Percentiles rank a stretch among this genome's conserved stretches.
Evolutionary conservation across 78 protist species (phyloP).

Genomic region (Dictyostelium purpureum): DNA sequence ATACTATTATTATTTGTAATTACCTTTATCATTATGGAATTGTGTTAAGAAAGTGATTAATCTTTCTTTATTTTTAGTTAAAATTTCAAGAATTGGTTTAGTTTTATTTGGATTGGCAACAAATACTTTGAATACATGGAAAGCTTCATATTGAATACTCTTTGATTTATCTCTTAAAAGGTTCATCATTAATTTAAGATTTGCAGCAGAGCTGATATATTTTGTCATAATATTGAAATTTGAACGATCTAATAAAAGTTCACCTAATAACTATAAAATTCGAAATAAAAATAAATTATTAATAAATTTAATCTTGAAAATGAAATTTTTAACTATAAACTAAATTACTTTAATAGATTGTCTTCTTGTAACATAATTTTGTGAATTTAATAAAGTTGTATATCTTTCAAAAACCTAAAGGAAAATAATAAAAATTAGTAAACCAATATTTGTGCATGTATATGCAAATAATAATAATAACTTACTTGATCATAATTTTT

Average conservation of each 20-base stretch:
- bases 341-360: conserved; percentile 91
- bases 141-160: conserved; percentile 97
- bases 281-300: not conserved
- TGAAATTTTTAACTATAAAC: not conserved
- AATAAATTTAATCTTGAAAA: not conserved
- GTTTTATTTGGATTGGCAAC: conserved; percentile 99
- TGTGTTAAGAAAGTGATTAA: conserved; percentile 88
- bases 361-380: conserved; percentile 93
- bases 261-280: conserved; percentile 91
- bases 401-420: conserved; percentile 79
- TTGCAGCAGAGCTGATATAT: conserved; percentile 88
- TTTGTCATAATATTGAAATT: conserved; percentile 94
- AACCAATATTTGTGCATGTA: not conserved
- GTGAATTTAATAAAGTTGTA: conserved; percentile 79
- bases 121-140: conserved; percentile 98
- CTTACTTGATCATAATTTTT: conserved; percentile 84
- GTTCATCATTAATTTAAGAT: conserved; percentile 95
- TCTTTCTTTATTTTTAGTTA: conserved; percentile 91
- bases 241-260: conserved; percentile 95
- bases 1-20: conserved; percentile 60
- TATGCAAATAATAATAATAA: not conserved
- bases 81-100: conserved; percentile 83
- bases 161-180: conserved; percentile 88
- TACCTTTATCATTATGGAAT: conserved; percentile 93
- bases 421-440: not conserved